Base-by-base conservation (phyloP, 1,284 basidiomycete genomes). In the Vanrija pseudolonga region DNA sequence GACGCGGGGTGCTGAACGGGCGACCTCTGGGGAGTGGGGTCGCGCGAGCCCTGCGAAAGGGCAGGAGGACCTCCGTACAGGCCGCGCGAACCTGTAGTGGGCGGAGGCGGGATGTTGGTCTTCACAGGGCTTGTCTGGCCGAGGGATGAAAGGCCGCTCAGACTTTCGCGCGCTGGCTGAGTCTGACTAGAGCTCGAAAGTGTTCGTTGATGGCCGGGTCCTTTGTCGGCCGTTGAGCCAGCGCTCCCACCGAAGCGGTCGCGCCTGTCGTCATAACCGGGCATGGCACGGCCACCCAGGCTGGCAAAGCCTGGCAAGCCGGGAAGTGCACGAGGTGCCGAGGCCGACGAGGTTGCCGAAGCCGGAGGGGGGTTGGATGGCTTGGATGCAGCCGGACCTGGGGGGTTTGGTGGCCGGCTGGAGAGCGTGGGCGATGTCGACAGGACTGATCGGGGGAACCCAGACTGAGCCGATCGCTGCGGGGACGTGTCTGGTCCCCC, bases 361-460 rank as follows among this genome's bases (percentile, higher is more conserved):
- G 49, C 39, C 11, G 57, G 41, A 3, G 50, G 38, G 8, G 53
- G 53, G 20, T 59, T 59, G 23, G 50, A 12, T 5, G 42, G 53
- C 40, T 59, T 59, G 28, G 50, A 8, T 7, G 42, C 26, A 6
- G 43, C 20, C 0, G 49, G 43, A 15, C 41, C 45, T 22, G 50
- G 32, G 32, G 32, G 44, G 14, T 41, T 45, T 32, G 57, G 54
- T 11, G 51, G 56, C n/a, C 48, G 39, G 24, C 46, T 47, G 18
- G 56, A 41, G 24, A 56, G 36, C 15, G 59, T 60, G 32, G 59
- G 59, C 40, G 59, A 59, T 15, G 56, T 53, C 22, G 57, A 60
- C n/a, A 45, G 49, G 20, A 50, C 43, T 18, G 45, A 18, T 26
- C 46, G 20, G 18, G 45, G 52, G 20, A 42, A n/a, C 19, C 14